Evolutionary conservation across 164 flowering plant species (phyloP).

Genomic region (Aristolochia contorta): DNA sequence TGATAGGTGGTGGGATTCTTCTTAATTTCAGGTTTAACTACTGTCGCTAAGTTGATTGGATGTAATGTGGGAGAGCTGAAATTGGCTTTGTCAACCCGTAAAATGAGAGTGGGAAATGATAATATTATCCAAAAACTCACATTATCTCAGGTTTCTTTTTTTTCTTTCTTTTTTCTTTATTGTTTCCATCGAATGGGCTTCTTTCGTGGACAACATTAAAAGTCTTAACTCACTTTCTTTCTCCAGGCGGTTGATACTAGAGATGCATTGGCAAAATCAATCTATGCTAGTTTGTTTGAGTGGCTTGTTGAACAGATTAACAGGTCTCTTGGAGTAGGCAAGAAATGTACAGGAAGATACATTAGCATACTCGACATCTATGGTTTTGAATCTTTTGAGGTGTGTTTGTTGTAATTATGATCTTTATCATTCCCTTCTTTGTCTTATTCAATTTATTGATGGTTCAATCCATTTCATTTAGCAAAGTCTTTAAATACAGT

Average conservation of each 20-base stretch:
- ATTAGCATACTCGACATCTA: conserved; percentile 98
- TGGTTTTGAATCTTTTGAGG: conserved; percentile 96
- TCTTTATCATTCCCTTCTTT: not conserved
- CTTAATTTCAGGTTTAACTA: conserved; percentile 40
- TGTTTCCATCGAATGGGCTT: not conserved
- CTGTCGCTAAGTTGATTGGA: conserved; percentile 72
- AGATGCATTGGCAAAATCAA: conserved; percentile 96
- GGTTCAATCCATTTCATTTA: not conserved
- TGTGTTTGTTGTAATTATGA: conserved; percentile 18
- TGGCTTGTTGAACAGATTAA: conserved; percentile 97
- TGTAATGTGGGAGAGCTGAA: conserved; percentile 55
- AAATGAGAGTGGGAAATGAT: conserved; percentile 90
- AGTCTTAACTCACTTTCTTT: not conserved
- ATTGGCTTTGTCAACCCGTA: conserved; percentile 77
- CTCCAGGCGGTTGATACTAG: conserved; percentile 77
- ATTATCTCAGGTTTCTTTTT: conserved; percentile 62
- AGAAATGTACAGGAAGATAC: conserved; percentile 86
- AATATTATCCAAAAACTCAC: conserved; percentile 84
- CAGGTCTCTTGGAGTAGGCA: conserved; percentile 88
- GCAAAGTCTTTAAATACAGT: too few species aligned
- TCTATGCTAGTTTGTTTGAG: conserved; percentile 92
- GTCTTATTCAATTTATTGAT: not conserved
- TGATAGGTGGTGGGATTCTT: not conserved
- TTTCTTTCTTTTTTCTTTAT: too few species aligned
- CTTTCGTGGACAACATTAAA: not conserved